Conservation (phyloP, 129 eudicot species). For the Tanacetum coccineum region DNA sequence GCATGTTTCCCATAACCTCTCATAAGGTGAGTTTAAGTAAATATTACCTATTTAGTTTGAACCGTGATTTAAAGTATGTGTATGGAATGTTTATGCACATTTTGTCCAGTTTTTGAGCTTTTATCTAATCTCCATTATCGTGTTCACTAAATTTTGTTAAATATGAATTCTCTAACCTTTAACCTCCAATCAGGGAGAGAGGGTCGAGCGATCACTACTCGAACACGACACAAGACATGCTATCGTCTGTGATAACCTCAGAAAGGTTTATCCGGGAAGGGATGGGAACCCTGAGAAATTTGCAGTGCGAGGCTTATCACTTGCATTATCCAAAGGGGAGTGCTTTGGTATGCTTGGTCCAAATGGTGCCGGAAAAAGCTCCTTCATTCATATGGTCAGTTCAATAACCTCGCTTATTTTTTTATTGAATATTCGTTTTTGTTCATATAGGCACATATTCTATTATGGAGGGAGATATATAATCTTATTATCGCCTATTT, state of each 20-base stretch:
- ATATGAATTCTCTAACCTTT: background rate
- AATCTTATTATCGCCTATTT: too few relatives aligned
- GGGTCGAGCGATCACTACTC: slow-evolving; percentile 54
- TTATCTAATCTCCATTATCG: too few relatives aligned
- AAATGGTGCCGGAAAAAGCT: slow-evolving; percentile 90
- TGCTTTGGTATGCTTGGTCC: slow-evolving; percentile 99
- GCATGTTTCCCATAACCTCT: too few relatives aligned
- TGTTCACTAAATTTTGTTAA: too few relatives aligned
- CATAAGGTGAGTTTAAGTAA: too few relatives aligned
- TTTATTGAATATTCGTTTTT: too few relatives aligned
- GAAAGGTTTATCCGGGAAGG: slow-evolving; percentile 70
- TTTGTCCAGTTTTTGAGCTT: too few relatives aligned
- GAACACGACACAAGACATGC: slow-evolving; percentile 52
- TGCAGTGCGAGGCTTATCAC: slow-evolving; percentile 82
- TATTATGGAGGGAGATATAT: too few relatives aligned
- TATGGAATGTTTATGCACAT: background rate
- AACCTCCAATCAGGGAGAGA: slow-evolving; percentile 43
- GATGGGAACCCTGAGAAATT: slow-evolving; percentile 84
- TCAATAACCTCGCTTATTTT: background rate
- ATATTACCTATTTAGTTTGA: too few relatives aligned
- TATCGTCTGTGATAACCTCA: slow-evolving; percentile 60
- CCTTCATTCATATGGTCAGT: slow-evolving; percentile 85
- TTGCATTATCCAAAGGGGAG: slow-evolving; percentile 78
- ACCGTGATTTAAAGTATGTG: background rate
- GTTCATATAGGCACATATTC: too few relatives aligned